phyloP scores from a whole-genome alignment of 129 eudicot genomes.

The Escallonia rubra region DNA sequence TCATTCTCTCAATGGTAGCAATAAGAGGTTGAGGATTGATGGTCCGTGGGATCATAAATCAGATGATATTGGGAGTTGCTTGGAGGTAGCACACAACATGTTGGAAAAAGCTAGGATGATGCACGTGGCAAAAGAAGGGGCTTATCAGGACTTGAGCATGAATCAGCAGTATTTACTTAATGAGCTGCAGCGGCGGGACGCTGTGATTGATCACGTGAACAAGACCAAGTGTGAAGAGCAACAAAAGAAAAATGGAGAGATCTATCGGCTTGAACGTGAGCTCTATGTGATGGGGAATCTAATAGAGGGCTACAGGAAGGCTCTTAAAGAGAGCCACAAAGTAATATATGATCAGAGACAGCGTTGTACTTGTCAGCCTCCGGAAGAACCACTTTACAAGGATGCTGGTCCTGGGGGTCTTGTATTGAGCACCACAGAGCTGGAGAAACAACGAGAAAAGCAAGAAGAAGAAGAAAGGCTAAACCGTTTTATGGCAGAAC shows the following conservation, averaged over 20 bases:
- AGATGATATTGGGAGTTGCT: slow-evolving; percentile 43
- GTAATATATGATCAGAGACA: slow-evolving; percentile 57
- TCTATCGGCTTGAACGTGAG: slow-evolving; percentile 61
- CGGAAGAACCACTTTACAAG: slow-evolving; percentile 62
- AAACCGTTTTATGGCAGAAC: slow-evolving; percentile 28
- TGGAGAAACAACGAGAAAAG: slow-evolving; percentile 48
- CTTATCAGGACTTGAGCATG: slow-evolving; percentile 21
- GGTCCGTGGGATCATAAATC: slow-evolving; percentile 44
- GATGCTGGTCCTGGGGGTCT: slow-evolving; percentile 86
- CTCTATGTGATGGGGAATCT: slow-evolving; percentile 54
- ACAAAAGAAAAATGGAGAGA: slow-evolving; percentile 36
- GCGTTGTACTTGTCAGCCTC: slow-evolving; percentile 19
- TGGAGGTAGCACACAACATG: slow-evolving; percentile 46
- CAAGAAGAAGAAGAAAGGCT: slow-evolving; percentile 46
- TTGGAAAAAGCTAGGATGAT: slow-evolving; percentile 43
- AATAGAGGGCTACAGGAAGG: slow-evolving; percentile 58
- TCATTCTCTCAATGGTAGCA: slow-evolving; percentile 22
- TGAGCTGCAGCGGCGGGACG: slow-evolving; percentile 41
- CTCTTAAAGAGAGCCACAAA: slow-evolving; percentile 48
- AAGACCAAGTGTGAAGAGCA: slow-evolving; percentile 44
- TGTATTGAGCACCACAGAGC: slow-evolving; percentile 53
- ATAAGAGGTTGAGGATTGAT: slow-evolving; percentile 58
- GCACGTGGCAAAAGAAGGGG: slow-evolving; percentile 36
- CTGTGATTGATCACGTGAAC: slow-evolving; percentile 32
- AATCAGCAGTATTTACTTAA: slow-evolving; percentile 32